A percentile compares a stretch with the other conserved stretches of the same genome.
Conservation (phyloP, 495 filamentous ascomycete species). For the Xylaria venustula region DNA sequence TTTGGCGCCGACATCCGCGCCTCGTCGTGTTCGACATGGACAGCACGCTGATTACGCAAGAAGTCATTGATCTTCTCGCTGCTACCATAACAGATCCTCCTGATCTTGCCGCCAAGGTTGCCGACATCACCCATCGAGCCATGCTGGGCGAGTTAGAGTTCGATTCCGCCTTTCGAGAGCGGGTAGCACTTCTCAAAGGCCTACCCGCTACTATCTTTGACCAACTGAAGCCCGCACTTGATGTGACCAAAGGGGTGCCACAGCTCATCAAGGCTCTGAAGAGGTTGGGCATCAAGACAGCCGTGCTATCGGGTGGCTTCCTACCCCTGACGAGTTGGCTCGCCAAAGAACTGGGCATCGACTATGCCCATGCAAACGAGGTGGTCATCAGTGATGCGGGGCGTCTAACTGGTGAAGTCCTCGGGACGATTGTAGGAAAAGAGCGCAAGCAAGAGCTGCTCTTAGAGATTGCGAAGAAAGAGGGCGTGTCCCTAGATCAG, state of each 20-base stretch:
- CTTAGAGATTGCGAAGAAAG: constrained; percentile 69
- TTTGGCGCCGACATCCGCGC: constrained; percentile 74
- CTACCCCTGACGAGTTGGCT: constrained; percentile 84
- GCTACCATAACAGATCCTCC: constrained; percentile 59
- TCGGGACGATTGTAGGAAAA: constrained; percentile 77
- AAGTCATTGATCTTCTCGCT: constrained; percentile 94
- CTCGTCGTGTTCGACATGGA: constrained; percentile 98
- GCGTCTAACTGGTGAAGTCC: constrained; percentile 77
- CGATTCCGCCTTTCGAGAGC: constrained; percentile 70
- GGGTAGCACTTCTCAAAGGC: constrained; percentile 77
- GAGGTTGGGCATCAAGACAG: constrained; percentile 74
- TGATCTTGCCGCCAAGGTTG: constrained; percentile 57
- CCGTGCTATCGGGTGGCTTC: constrained; percentile 90
- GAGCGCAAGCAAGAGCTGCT: constrained; percentile 76
- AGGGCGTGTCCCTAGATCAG: constrained; percentile 70
- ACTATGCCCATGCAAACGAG: constrained; percentile 86
- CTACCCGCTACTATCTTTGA: constrained; percentile 79
- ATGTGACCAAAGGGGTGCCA: constrained; percentile 75
- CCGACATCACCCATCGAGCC: constrained; percentile 81
- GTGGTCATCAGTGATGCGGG: constrained; percentile 61
- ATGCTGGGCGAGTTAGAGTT: constrained; percentile 99
- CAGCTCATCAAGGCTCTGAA: constrained; percentile 73
- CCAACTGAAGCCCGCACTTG: constrained; percentile 67
- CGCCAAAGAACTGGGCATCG: constrained; percentile 72
- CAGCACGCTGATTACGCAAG: constrained; percentile 90